Percentiles rank a stretch among this genome's conserved stretches.
These are phyloP conservation scores for Penicillium turbatum DNA, from an alignment of 495 filamentous ascomycete genomes.

Conservation along the genomic window DNA sequence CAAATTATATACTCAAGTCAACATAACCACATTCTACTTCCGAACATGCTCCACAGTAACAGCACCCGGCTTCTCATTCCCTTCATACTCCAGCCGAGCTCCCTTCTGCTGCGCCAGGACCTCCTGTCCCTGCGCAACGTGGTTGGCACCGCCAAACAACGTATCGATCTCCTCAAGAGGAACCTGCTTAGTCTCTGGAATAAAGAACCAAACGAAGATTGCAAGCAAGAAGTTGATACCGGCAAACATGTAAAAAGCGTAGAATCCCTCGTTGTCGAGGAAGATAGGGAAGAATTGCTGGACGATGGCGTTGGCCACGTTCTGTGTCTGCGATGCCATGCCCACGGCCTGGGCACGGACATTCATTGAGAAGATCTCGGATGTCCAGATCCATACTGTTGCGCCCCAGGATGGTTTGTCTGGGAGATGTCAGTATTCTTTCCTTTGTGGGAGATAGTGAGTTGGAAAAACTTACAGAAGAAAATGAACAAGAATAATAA, in stretches of 20 bases:
- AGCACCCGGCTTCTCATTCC: conserved; percentile 23
- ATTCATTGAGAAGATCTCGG: conserved; percentile 63
- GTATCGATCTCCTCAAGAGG: conserved; percentile 62
- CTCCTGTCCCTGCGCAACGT: conserved; percentile 50
- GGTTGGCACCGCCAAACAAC: conserved; percentile 56
- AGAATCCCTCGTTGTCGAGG: conserved; percentile 53
- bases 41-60: conserved; percentile 30
- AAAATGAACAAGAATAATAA: conserved; percentile 61
- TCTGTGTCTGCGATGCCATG: conserved; percentile 63
- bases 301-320: conserved; percentile 61
- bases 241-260: conserved; percentile 49
- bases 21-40: neutral
- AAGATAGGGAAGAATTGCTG: conserved; percentile 66
- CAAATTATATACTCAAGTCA: neutral
- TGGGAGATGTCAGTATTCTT: conserved; percentile 19
- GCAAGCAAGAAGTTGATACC: conserved; percentile 56
- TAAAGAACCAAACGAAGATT: conserved; percentile 68
- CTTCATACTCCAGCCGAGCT: conserved; percentile 10
- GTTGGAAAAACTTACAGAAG: conserved; percentile 51
- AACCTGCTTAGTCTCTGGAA: conserved; percentile 70
- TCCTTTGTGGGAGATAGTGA: neutral
- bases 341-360: conserved; percentile 64
- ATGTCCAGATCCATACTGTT: conserved; percentile 64
- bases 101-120: conserved; percentile 32
- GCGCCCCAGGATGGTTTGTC: conserved; percentile 66